phyloP scores from a whole-genome alignment of 257 asterid species.

The Solanum pinnatisectum region DNA sequence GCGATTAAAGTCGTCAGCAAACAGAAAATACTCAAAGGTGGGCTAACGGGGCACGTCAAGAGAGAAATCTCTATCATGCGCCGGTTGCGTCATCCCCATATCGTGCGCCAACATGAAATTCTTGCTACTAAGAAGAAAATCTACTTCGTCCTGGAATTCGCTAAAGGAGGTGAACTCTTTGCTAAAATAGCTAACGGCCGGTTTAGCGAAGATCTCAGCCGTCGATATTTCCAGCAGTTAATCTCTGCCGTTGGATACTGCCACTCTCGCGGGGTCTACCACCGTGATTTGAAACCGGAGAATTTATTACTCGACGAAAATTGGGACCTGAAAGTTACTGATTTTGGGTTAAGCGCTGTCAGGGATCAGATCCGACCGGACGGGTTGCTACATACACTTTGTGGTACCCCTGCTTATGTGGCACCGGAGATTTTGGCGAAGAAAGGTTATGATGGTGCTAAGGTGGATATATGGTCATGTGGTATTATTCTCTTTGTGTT shows the following conservation, averaged over 20 bases:
- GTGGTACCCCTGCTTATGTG: constrained; percentile 47
- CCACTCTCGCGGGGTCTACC: constrained; percentile 37
- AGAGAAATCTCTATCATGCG: constrained; percentile 6
- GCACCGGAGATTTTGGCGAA: constrained; percentile 43
- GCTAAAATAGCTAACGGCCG: constrained; percentile 28
- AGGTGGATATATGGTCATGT: constrained; percentile 47
- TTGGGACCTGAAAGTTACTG: constrained; percentile 31
- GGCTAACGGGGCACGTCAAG: constrained; percentile 22
- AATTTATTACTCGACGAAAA: constrained; percentile 29
- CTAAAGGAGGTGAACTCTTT: constrained; percentile 42
- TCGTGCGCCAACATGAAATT: constrained; percentile 25
- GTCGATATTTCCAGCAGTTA: constrained; percentile 34
- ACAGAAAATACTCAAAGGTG: constrained; percentile 33
- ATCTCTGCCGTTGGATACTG: constrained; percentile 38
- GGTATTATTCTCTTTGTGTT: constrained; percentile 38
- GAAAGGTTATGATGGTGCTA: constrained; percentile 39
- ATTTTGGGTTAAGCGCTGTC: constrained; percentile 38
- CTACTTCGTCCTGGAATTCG: constrained; percentile 34
- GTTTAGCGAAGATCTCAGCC: constrained; percentile 19
- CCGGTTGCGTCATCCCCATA: constrained; percentile 10
- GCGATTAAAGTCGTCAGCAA: constrained; percentile 62
- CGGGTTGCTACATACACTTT: constrained; percentile 36
- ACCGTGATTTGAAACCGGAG: constrained; percentile 40
- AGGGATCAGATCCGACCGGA: constrained; percentile 19
- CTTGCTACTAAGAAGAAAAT: constrained; percentile 33